phyloP scores from a whole-genome alignment of 768 basidiomycete species.

The Termitomyces sp. region DNA sequence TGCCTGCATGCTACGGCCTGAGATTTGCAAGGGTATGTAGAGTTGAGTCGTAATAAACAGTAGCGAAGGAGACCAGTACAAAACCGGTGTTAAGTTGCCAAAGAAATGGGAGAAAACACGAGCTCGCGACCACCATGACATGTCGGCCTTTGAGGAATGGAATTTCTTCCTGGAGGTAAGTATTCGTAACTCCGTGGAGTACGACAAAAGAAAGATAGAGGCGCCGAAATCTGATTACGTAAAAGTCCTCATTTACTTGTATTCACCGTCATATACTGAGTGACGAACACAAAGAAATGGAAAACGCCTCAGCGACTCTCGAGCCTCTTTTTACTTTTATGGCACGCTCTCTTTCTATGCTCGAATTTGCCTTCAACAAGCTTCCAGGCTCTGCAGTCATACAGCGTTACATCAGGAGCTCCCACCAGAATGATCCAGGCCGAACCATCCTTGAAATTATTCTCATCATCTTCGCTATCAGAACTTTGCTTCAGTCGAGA shows the following conservation, averaged over 20 bases:
- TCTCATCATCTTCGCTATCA: slow-evolving; percentile 79
- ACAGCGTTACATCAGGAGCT: slow-evolving; percentile 88
- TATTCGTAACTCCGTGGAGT: no score
- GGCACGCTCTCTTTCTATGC: slow-evolving; percentile 48
- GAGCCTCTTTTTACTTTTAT: slow-evolving; percentile 60
- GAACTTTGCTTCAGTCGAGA: slow-evolving; percentile 85
- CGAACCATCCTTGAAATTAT: slow-evolving; percentile 87
- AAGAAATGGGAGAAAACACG: not conserved
- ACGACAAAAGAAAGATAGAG: not conserved
- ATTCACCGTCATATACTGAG: not conserved
- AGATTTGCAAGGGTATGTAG: slow-evolving; percentile 47
- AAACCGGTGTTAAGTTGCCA: slow-evolving; percentile 15
- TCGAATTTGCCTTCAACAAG: slow-evolving; percentile 65
- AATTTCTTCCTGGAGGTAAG: not conserved
- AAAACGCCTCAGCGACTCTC: slow-evolving; percentile 27
- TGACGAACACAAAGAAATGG: slow-evolving; percentile 17
- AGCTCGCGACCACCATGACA: slow-evolving; percentile 7
- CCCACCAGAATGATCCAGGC: slow-evolving; percentile 94
- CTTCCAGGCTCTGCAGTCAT: slow-evolving; percentile 80
- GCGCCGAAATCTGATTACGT: not conserved
- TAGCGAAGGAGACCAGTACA: slow-evolving; percentile 57
- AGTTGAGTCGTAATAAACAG: slow-evolving; percentile 43
- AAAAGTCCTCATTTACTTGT: no score
- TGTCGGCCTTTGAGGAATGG: not conserved
- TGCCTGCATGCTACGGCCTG: slow-evolving; percentile 75